Conservation (phyloP, 2,329 filamentous ascomycete genomes). For the Aspergillus proliferans region DNA sequence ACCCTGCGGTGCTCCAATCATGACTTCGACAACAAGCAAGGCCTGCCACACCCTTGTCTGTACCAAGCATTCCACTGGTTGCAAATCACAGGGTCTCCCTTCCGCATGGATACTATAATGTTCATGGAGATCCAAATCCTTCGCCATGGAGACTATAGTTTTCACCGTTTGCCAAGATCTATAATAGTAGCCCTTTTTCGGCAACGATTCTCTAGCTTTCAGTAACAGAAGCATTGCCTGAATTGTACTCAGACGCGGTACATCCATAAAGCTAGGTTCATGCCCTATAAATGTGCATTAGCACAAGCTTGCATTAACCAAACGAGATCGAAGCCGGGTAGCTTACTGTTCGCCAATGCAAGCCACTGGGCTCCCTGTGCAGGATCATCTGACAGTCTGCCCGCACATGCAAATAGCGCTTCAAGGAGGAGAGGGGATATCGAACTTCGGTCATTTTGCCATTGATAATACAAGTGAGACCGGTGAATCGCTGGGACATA, state of each 20-base stretch:
- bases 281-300: conserved; percentile 56
- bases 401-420: conserved; percentile 84
- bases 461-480: conserved; percentile 77
- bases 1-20: conserved; percentile 94
- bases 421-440: conserved; percentile 87
- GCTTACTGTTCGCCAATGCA: conserved; percentile 74
- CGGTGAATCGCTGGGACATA: conserved; percentile 88
- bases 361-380: conserved; percentile 88
- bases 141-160: conserved; percentile 85
- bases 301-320: neutral
- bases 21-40: conserved; percentile 77
- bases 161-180: conserved; percentile 96
- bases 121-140: conserved; percentile 82
- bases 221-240: conserved; percentile 82
- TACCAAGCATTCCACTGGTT: conserved; percentile 68
- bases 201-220: conserved; percentile 86
- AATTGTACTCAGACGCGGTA: conserved; percentile 81
- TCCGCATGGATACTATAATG: conserved; percentile 73
- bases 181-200: conserved; percentile 92
- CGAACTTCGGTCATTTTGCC: conserved; percentile 72
- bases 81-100: conserved; percentile 63
- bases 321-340: conserved; percentile 2
- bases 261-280: conserved; percentile 87
- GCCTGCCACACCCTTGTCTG: conserved; percentile 88
- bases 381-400: conserved; percentile 74